These are phyloP conservation scores for Flueggea neowawraea DNA, from an alignment of 441 rosid genomes.

Conservation along the genomic window DNA sequence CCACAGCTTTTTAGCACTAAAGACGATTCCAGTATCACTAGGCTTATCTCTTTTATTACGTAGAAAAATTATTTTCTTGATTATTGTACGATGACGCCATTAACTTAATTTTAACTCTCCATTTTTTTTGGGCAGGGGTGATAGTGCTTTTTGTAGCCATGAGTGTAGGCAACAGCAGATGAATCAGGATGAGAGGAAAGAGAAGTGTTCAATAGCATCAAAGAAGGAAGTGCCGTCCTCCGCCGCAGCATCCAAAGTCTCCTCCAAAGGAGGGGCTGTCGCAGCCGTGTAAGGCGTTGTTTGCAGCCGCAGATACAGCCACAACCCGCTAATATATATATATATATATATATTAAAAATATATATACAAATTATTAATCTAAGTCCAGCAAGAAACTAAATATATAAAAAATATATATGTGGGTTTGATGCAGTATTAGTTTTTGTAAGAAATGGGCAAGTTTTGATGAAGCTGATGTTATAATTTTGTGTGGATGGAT, in stretches of 20 bases:
- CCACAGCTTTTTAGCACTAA: background rate
- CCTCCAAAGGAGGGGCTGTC: slow-evolving; percentile 56
- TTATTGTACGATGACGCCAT: too few species aligned
- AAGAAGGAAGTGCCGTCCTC: slow-evolving; percentile 36
- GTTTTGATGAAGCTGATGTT: too few species aligned
- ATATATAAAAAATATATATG: too few species aligned
- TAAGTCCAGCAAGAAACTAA: too few species aligned
- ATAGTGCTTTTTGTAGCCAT: slow-evolving; percentile 76
- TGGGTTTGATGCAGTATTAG: too few species aligned
- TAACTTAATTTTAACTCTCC: background rate
- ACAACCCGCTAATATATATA: too few species aligned
- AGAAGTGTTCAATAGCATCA: slow-evolving; percentile 45
- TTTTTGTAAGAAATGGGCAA: too few species aligned
- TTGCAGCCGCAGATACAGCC: too few species aligned
- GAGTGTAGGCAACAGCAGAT: slow-evolving; percentile 88
- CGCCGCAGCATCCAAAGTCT: slow-evolving; percentile 24
- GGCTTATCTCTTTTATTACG: background rate
- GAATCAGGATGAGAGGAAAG: slow-evolving; percentile 69
- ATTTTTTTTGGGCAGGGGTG: slow-evolving; percentile 49
- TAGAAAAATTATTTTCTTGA: background rate
- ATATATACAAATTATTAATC: too few species aligned
- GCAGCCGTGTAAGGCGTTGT: slow-evolving; percentile 36
- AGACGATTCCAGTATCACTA: background rate
- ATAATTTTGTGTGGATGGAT: too few species aligned
- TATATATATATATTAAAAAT: too few species aligned